Evolutionary conservation across 2,329 filamentous ascomycete species (phyloP), one percentile per base, ranked within the genome.

Genomic region (Trichoderma asperellum): DNA sequence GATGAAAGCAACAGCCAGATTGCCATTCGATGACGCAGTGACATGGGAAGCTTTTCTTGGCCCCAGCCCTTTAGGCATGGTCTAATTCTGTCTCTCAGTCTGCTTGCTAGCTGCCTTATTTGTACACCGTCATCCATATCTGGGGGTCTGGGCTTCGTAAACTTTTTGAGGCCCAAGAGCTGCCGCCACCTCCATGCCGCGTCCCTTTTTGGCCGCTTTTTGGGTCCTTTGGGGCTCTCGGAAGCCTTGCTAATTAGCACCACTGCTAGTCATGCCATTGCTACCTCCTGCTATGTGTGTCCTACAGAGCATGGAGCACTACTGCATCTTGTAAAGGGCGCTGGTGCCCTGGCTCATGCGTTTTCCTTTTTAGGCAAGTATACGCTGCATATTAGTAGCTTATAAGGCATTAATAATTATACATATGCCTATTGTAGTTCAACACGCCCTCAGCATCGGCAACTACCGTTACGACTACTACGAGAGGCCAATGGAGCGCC

Each of bases 31-130:
- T 53, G 53, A 40, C 53, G 8, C 53, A n/a, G 63, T 40, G 53
- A 58, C 53, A 43, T 43, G 49, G 53, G 63, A 66, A 58, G 53
- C 53, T 66, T 66, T 43, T 66, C 29, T 58, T 57, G 52, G 53
- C 37, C 3, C 24, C 24, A 24, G 24, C 24, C 47, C n/a, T 24
- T 5, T n/a, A 11, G 40, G 40, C 40, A 29, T 32, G 27, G 32
- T 35, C 10, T 37, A 18, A 24, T 37, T 37, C 35, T 58, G 24
- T 66, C 57, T 58, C 29, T 27, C 37, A 34, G 18, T 49, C 43
- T 49, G n/a, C 43, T 49, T 49, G n/a, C 34, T 43, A 29, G 11
- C 16, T 56, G 61, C 61, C 49, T 56, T 64, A 64, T 52, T n/a
- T 18, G 29, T 49, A 49, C 47, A 49, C 21, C 37, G 34, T 49